phyloP scores from a whole-genome alignment of 73 alveolate species.

The Symbiodinium pilosum region DNA sequence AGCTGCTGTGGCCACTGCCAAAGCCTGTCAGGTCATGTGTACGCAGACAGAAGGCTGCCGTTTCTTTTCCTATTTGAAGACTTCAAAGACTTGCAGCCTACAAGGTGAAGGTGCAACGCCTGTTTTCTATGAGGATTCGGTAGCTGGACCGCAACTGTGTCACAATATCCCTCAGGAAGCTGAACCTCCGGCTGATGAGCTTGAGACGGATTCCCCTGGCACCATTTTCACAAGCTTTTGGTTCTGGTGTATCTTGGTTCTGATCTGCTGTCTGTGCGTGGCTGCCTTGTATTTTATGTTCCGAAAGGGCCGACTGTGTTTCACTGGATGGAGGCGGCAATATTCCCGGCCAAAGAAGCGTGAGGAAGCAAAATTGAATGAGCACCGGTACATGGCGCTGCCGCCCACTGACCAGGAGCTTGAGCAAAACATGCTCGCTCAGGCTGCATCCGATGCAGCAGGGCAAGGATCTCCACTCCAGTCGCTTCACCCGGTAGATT shows the following conservation, averaged over 20 bases:
- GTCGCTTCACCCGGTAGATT: background rate
- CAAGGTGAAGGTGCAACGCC: slow-evolving; percentile 38
- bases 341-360: background rate
- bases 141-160: slow-evolving; percentile 64
- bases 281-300: background rate
- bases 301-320: background rate
- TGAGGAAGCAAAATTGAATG: slow-evolving; percentile 31
- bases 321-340: background rate
- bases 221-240: slow-evolving; percentile 25
- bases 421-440: slow-evolving; percentile 74
- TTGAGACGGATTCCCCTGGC: slow-evolving; percentile 21
- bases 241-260: slow-evolving; percentile 31
- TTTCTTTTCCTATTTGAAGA: slow-evolving; percentile 39
- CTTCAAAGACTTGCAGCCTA: slow-evolving; percentile 37
- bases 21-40: background rate
- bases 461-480: slow-evolving; percentile 7
- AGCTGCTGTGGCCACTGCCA: background rate
- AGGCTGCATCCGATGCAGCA: slow-evolving; percentile 45
- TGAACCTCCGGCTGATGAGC: slow-evolving; percentile 49
- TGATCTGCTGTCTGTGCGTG: background rate
- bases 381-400: slow-evolving; percentile 74
- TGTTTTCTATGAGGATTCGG: background rate
- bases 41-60: background rate
- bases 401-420: slow-evolving; percentile 72
- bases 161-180: slow-evolving; percentile 54